Evolutionary conservation across 768 basidiomycete genomes (phyloP), one percentile per base, ranked within the genome.

Genomic region (Dentipellis sp.): DNA sequence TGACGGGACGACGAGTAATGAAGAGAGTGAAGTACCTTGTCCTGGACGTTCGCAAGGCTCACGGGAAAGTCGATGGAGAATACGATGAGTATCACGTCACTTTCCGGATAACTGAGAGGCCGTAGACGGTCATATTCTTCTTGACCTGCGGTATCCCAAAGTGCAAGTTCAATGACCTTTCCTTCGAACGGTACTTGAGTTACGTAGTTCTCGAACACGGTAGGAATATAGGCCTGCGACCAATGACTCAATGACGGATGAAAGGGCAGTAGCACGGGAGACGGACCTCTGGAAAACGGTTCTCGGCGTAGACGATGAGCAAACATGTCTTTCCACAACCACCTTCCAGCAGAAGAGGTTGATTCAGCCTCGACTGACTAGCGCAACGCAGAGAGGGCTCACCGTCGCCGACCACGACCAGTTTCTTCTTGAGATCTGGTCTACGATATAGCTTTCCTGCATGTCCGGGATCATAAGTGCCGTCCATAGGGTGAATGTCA

Each of bases 111-210:
- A 68, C 86, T 88, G 59, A 93, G 75, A 17, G 90, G 89, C 62
- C 90, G 79, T 55, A 94, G 78, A 59, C 89, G 80, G 69, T 94
- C 92, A 71, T 97, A 97, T 73, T 97, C 94, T 72, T 97, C 94
- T 69, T 97, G 94, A 23, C 94, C 94, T 0, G 94, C 94, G 1
- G 94, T 97, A 71, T 97, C 94, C 93, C 95, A 99, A 16, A 99
- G 77, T n/a, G 97, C 95, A 45, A 99, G 80, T 66, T 97, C 92
- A 59, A 99, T 84, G 17, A 89, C 75, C 71, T 93, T 94, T 55
- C 87, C 85, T 22, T 94, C 92, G 64, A 87, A 91, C 50, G 82
- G 75, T 38, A 94, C 87, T 60, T 88, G 84, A 11, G 89, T 91
- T 55, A 92, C 89, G 65, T 93, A 94, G 78, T 92, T 94, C 71